These are phyloP conservation scores for Cylindrotheca closterium DNA, from an alignment of 108 stramenopile species.

Conservation along the genomic window DNA sequence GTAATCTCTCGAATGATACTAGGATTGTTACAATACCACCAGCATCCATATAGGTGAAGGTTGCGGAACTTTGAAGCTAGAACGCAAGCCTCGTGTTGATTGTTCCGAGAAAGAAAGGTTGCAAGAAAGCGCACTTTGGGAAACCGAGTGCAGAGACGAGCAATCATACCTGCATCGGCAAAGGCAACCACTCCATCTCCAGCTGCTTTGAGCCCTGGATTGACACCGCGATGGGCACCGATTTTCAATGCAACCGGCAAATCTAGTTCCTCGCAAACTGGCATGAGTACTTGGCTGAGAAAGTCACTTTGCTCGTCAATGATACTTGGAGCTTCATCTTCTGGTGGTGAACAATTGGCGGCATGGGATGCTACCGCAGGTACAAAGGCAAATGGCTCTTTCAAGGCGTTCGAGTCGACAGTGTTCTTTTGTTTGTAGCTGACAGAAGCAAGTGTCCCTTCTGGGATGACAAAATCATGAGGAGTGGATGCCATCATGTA, in stretches of 20 bases:
- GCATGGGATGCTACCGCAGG: slow-evolving; percentile 2
- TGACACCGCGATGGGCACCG: slow-evolving; percentile 80
- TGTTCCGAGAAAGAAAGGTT: slow-evolving; percentile 81
- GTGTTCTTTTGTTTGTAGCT: slow-evolving; percentile 34
- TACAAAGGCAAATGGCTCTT: slow-evolving; percentile 67
- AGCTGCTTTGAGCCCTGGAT: slow-evolving; percentile 60
- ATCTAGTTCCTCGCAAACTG: slow-evolving; percentile 77
- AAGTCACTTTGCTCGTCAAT: slow-evolving; percentile 79
- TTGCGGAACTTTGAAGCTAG: slow-evolving; percentile 87
- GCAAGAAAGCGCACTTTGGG: slow-evolving; percentile 86
- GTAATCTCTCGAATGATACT: slow-evolving; percentile 85
- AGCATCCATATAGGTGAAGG: slow-evolving; percentile 89
- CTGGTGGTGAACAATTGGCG: slow-evolving; percentile 43
- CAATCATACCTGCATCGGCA: slow-evolving; percentile 62
- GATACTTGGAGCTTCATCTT: slow-evolving; percentile 59
- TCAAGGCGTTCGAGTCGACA: slow-evolving; percentile 59
- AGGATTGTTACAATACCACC: slow-evolving; percentile 94
- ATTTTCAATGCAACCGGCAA: slow-evolving; percentile 88
- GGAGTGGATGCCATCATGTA: slow-evolving; percentile 95
- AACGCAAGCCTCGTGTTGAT: slow-evolving; percentile 90
- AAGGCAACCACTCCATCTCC: slow-evolving; percentile 89
- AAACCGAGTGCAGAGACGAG: slow-evolving; percentile 59
- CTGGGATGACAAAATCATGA: slow-evolving; percentile 67
- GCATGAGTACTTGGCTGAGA: slow-evolving; percentile 74
- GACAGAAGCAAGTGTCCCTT: slow-evolving; percentile 31